Conservation (phyloP, 1,139 yeast species). For the Magnusiomyces paraingens region DNA sequence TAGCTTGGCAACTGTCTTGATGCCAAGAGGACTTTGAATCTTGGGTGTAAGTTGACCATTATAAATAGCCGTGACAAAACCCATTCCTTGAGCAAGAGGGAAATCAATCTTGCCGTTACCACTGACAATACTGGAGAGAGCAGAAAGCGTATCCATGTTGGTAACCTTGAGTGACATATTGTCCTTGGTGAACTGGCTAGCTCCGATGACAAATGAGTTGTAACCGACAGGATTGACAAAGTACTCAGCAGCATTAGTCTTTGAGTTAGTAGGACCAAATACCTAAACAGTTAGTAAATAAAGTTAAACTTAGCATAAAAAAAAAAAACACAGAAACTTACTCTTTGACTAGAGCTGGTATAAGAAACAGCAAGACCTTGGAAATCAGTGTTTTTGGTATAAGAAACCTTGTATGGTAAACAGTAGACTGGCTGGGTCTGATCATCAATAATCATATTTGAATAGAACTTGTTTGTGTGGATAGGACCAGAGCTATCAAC, state of each 20-base stretch:
- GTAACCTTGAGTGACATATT: slow-evolving; percentile 43
- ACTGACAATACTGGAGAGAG: slow-evolving; percentile 32
- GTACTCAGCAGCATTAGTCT: slow-evolving; percentile 38
- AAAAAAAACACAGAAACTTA: slow-evolving; percentile 14
- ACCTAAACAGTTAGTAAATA: slow-evolving; percentile 6
- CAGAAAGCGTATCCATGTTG: slow-evolving; percentile 49
- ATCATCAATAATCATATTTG: slow-evolving; percentile 50
- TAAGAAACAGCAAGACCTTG: slow-evolving; percentile 58
- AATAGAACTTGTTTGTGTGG: slow-evolving; percentile 67
- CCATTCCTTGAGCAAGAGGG: slow-evolving; percentile 68
- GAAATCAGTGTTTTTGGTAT: slow-evolving; percentile 36
- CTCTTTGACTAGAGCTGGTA: slow-evolving; percentile 43
- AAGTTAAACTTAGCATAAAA: slow-evolving; percentile 4
- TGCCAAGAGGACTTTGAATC: slow-evolving; percentile 49
- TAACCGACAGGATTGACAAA: slow-evolving; percentile 50
- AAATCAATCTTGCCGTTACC: slow-evolving; percentile 24
- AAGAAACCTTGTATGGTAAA: slow-evolving; percentile 61
- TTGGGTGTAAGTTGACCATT: slow-evolving; percentile 54
- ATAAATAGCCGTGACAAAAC: slow-evolving; percentile 63
- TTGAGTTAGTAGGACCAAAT: slow-evolving; percentile 32
- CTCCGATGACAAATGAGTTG: slow-evolving; percentile 50
- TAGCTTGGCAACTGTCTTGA: slow-evolving; percentile 36
- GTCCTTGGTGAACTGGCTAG: slow-evolving; percentile 41
- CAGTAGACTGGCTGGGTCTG: slow-evolving; percentile 44
- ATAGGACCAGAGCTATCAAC: slow-evolving; percentile 39